phyloP scores from a whole-genome alignment of 192 early-diverging fungal genomes.

The Podila epigama region DNA sequence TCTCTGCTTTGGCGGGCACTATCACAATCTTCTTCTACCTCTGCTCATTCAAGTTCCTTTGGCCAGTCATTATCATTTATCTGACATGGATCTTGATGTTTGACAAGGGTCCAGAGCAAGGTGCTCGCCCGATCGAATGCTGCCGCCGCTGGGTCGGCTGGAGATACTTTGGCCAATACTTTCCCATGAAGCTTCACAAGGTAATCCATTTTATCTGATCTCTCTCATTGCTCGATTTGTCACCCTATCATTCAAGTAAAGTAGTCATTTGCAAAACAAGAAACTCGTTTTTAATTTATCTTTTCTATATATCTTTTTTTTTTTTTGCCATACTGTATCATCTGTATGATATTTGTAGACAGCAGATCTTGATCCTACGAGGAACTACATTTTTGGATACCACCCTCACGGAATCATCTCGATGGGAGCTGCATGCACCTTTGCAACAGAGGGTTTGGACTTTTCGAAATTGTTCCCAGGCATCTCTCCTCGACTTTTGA shows the following conservation, averaged over 20 bases:
- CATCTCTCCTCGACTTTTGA: conserved; percentile 79
- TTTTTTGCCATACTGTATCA: not conserved
- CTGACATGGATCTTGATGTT: conserved; percentile 73
- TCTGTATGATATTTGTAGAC: conserved; percentile 63
- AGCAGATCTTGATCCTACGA: conserved; percentile 79
- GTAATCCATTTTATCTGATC: conserved; percentile 20
- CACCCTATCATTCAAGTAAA: not conserved
- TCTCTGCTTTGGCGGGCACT: conserved; percentile 55
- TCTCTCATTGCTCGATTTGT: too few species aligned
- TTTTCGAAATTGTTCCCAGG: conserved; percentile 82
- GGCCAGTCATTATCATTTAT: conserved; percentile 72
- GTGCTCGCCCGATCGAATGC: conserved; percentile 68
- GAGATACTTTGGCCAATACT: conserved; percentile 82
- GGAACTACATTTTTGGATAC: conserved; percentile 91
- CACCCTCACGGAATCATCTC: conserved; percentile 94
- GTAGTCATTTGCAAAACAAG: not conserved
- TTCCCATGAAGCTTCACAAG: conserved; percentile 80
- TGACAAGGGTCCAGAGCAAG: conserved; percentile 78
- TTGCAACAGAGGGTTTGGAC: conserved; percentile 81
- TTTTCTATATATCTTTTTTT: conserved; percentile 28
- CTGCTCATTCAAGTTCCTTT: conserved; percentile 55
- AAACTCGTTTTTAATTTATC: not conserved
- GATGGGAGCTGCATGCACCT: conserved; percentile 82
- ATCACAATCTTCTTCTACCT: conserved; percentile 67
- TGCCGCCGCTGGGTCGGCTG: conserved; percentile 67